Evolutionary conservation across 2,329 filamentous ascomycete genomes (phyloP), one percentile per base, ranked within the genome.

Genomic region (Tolypocladium paradoxum): DNA sequence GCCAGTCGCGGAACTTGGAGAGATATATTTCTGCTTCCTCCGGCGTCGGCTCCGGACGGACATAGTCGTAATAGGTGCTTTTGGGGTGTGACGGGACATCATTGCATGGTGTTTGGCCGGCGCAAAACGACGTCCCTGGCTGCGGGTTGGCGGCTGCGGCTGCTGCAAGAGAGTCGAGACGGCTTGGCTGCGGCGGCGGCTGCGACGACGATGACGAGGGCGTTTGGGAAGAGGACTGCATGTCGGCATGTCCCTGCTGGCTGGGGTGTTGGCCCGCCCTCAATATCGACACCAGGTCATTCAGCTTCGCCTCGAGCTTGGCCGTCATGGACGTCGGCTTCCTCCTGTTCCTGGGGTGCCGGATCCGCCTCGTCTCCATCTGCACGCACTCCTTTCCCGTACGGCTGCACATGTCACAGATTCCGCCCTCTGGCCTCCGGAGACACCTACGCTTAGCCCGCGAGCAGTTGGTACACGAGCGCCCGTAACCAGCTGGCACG

Each of bases 381-480:
- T 73, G 73, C 47, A 71, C 66, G 51, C 76, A 79, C 27, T 71
- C 64, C 58, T 78, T 78, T 2, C 69, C 70, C 5, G 78, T 65
- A 0, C 76, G 73, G 58, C 71, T 64, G 53, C 74, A 76, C 48
- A 70, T 63, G 54, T 73, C 70, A 54, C 71, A 74, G 48, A 60
- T 64, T 5, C 56, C 56, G 22, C 65, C 68, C 14, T 59, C 64
- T 4, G 58, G 51, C 14, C 66, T 67, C 55, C 73, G 61, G 52
- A 77, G 72, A 61, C 75, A 77, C 58, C 75, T 73, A 63, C 73
- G 76, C 58, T 77, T 77, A 34, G 73, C 72, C 47, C 67, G 66
- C 47, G 73, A 72, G 59, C 74, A 77, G 58, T 73, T 75, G 36
- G 68, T 70, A 55, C 74, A 76, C 2, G 73, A 73, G 45, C 71